phyloP scores from a whole-genome alignment of 2,329 filamentous ascomycete species.

The Sclerotinia borealis region DNA sequence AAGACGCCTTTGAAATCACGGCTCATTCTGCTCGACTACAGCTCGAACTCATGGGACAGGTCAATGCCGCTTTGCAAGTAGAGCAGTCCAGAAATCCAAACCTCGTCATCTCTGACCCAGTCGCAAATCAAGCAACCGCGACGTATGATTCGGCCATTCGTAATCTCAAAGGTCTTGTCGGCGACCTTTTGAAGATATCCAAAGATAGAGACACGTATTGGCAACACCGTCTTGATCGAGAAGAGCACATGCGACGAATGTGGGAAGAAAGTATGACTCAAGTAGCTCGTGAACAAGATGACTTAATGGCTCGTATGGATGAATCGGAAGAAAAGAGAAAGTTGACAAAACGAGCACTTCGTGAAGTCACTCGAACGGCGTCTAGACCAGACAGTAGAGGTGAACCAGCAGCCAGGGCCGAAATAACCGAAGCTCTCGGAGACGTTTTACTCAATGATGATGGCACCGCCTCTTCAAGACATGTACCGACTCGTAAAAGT shows the following conservation, averaged over 20 bases:
- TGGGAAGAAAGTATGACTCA: constrained; percentile 99
- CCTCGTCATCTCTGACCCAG: constrained; percentile 68
- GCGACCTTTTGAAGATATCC: constrained; percentile 85
- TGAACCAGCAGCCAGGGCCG: constrained; percentile 15
- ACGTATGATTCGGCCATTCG: constrained; percentile 88
- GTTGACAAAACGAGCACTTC: constrained; percentile 80
- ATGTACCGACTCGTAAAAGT: constrained; percentile 39
- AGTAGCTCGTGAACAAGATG: constrained; percentile 90
- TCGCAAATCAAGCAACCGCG: constrained; percentile 67
- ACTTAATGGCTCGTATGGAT: constrained; percentile 78
- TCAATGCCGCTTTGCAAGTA: constrained; percentile 72
- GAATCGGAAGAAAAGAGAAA: constrained; percentile 88
- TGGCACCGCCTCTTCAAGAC: constrained; percentile 27
- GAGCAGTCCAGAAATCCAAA: constrained; percentile 66
- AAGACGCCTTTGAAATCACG: constrained; percentile 95
- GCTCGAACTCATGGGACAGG: constrained; percentile 80
- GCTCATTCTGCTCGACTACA: constrained; percentile 92
- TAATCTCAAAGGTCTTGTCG: constrained; percentile 77
- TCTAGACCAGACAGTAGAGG: constrained; percentile 41
- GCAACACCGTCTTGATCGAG: constrained; percentile 90
- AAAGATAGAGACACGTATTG: constrained; percentile 93
- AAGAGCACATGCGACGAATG: constrained; percentile 85
- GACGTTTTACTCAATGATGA: constrained; percentile 36
- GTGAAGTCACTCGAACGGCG: constrained; percentile 65
- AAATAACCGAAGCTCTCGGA: constrained; percentile 34